A percentile compares a stretch with the other conserved stretches of the same genome.
These are phyloP conservation scores for Phytophthora pluvialis DNA, from an alignment of 352 stramenopile species.

Conservation along the genomic window DNA sequence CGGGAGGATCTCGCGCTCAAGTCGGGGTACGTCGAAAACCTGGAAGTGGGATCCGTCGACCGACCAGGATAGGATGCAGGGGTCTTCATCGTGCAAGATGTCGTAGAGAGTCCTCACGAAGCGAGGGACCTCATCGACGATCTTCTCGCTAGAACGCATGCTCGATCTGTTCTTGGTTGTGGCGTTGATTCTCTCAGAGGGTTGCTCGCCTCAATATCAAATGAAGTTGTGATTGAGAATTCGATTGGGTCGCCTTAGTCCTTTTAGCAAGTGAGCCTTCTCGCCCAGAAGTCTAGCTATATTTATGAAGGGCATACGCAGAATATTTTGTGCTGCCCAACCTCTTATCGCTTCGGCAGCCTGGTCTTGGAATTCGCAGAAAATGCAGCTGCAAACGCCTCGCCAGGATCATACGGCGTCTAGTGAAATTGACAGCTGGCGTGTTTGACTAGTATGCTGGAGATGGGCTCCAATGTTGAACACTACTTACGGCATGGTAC, in stretches of 20 bases:
- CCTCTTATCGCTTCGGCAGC: neutral
- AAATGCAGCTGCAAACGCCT: conserved; percentile 23
- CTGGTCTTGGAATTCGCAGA: conserved; percentile 22
- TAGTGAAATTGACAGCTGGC: conserved; percentile 8
- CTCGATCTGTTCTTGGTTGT: neutral
- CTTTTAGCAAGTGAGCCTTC: neutral
- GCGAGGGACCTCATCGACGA: conserved; percentile 58
- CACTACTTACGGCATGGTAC: neutral
- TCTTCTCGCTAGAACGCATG: conserved; percentile 22
- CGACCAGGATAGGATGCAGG: conserved; percentile 65
- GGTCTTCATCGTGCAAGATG: conserved; percentile 73
- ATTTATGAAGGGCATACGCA: conserved; percentile 7
- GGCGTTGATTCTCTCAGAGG: neutral
- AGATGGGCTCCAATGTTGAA: neutral
- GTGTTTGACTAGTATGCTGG: conserved; percentile 8
- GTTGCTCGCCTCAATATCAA: conserved; percentile 13
- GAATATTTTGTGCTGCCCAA: conserved; percentile 12
- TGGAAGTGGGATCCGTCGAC: conserved; percentile 71
- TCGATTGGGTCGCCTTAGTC: conserved; percentile 11
- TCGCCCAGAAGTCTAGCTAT: conserved; percentile 6
- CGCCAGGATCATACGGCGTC: conserved; percentile 1
- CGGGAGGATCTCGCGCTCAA: conserved; percentile 87
- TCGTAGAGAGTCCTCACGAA: conserved; percentile 76
- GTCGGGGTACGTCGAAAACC: conserved; percentile 64
- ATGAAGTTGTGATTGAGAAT: conserved; percentile 18